Conservation (phyloP, 1,139 yeast species). For the Yamadazyma songkhlaensis region DNA sequence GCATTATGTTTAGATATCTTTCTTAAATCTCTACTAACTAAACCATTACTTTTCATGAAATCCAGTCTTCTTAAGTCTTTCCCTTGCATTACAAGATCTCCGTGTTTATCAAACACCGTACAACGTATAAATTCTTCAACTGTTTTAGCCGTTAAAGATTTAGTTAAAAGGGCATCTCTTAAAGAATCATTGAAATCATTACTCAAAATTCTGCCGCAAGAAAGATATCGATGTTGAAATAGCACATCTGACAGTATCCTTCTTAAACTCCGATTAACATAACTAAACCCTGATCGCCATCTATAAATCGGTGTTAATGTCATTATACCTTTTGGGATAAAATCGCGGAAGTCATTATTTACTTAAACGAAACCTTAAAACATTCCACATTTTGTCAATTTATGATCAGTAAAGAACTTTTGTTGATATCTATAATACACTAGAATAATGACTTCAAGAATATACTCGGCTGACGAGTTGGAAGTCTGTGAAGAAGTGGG, state of each 20-base stretch:
- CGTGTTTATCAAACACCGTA: slow-evolving; percentile 46
- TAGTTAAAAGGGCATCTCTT: slow-evolving; percentile 22
- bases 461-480: slow-evolving; percentile 37
- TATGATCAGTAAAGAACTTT: background rate
- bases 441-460: slow-evolving; percentile 13
- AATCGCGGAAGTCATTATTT: slow-evolving; percentile 1
- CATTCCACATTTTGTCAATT: background rate
- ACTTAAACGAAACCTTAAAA: background rate
- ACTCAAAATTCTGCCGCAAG: background rate
- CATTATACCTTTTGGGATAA: background rate
- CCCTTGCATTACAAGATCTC: slow-evolving; percentile 39
- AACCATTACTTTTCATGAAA: slow-evolving; percentile 34
- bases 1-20: slow-evolving; percentile 31
- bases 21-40: slow-evolving; percentile 42
- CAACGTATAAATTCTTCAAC: slow-evolving; percentile 48
- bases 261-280: no score
- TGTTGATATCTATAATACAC: background rate
- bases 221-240: background rate
- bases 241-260: no score
- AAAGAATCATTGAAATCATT: slow-evolving; percentile 10
- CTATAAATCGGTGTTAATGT: no score
- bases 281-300: no score
- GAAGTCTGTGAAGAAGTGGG: slow-evolving; percentile 77
- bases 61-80: slow-evolving; percentile 34
- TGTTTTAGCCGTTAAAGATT: slow-evolving; percentile 19